Percentiles rank a stretch among this genome's conserved stretches.
phyloP scores from a whole-genome alignment of 495 filamentous ascomycete genomes.

The Apiosordaria backusii region DNA sequence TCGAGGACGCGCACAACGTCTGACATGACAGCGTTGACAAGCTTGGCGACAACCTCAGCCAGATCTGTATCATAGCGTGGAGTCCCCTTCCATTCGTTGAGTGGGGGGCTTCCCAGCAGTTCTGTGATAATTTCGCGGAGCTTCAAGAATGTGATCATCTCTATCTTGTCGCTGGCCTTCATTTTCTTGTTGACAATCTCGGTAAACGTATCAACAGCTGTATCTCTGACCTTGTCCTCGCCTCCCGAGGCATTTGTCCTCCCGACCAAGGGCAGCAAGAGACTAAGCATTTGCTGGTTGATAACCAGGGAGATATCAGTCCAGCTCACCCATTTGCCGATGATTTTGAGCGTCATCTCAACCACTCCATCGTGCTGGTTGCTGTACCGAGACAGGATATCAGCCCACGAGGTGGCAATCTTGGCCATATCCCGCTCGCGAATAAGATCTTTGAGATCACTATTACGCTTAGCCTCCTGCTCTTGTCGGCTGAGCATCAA shows the following conservation, averaged over 20 bases:
- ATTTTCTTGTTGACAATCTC: conserved; percentile 98
- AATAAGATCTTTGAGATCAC: conserved; percentile 82
- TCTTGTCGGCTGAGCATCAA: conserved; percentile 71
- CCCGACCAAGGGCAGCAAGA: conserved; percentile 76
- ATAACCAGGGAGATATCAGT: conserved; percentile 92
- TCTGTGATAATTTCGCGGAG: conserved; percentile 75
- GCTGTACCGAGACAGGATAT: conserved; percentile 78
- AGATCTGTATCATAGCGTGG: conserved; percentile 89
- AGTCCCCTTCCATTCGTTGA: conserved; percentile 73
- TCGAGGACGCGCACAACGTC: conserved; percentile 80
- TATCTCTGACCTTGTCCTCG: conserved; percentile 75
- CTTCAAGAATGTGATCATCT: conserved; percentile 88
- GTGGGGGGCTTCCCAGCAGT: conserved; percentile 72
- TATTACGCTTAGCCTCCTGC: conserved; percentile 73
- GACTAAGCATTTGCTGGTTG: conserved; percentile 76
- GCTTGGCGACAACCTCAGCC: conserved; percentile 87
- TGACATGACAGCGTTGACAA: conserved; percentile 84
- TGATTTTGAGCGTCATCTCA: conserved; percentile 80
- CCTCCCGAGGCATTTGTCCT: conserved; percentile 45
- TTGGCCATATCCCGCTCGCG: conserved; percentile 79
- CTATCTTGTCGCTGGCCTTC: conserved; percentile 85
- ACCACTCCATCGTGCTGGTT: conserved; percentile 68
- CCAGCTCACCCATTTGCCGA: conserved; percentile 97
- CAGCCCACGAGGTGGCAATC: conserved; percentile 84
- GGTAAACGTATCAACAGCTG: conserved; percentile 87